Conservation (phyloP, 163 green algal genomes). For the Scenedesmus sp. region DNA sequence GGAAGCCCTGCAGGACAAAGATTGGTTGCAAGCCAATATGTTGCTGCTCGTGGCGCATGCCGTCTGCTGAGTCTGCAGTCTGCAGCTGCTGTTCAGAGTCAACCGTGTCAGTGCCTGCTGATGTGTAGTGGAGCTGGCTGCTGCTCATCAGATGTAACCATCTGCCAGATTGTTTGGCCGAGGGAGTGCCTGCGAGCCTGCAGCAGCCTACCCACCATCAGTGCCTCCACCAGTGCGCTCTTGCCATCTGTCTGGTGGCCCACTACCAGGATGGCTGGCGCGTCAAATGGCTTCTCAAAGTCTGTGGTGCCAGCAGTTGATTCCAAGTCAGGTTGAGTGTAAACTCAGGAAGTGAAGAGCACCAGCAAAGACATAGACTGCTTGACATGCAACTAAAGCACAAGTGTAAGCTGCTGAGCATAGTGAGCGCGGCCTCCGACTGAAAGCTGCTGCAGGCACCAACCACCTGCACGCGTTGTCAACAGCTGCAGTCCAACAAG, state of each 20-base stretch:
- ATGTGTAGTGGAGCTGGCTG: not conserved
- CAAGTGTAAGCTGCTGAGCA: not conserved
- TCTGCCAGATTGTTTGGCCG: not conserved
- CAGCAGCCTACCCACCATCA: constrained; percentile 79
- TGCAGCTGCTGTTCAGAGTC: not conserved
- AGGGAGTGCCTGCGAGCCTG: not conserved
- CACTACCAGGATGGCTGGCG: constrained; percentile 94
- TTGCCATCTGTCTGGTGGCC: constrained; percentile 99
- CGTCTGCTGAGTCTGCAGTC: not conserved
- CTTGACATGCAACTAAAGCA: constrained; percentile 10
- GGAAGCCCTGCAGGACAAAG: constrained; percentile 68
- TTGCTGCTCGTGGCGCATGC: not conserved
- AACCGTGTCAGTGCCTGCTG: not conserved
- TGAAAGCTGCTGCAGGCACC: not conserved
- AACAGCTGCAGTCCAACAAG: not conserved
- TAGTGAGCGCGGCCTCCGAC: not conserved
- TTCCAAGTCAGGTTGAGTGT: not conserved
- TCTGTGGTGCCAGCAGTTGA: constrained; percentile 52
- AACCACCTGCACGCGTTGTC: not conserved
- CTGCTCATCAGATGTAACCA: not conserved
- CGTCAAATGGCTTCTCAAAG: constrained; percentile 97
- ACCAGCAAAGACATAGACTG: too few relatives aligned
- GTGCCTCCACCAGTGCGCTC: constrained; percentile 94
- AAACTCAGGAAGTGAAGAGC: too few relatives aligned
- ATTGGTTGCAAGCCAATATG: not conserved